Evolutionary conservation across 805 yeast genomes (phyloP), one percentile per base, ranked within the genome.

Genomic region (Metschnikowia baotianmanensis): DNA sequence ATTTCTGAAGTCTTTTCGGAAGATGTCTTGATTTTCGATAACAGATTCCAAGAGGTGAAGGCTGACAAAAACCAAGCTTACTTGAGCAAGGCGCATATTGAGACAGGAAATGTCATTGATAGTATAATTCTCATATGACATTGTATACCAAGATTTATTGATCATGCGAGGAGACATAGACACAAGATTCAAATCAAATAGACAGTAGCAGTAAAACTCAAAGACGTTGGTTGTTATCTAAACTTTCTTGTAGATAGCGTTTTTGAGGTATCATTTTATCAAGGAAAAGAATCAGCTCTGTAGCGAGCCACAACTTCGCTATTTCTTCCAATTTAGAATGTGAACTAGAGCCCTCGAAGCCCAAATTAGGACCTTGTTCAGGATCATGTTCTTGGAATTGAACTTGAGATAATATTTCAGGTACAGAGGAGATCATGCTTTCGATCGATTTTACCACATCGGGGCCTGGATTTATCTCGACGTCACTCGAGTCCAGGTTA

Each of bases 261-360:
- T 59, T 62, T 26, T 53, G 56, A n/a, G 52, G 46, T 16, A 51
- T 58, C 16, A 61, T 43, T 35, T 58, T 58, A 47, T 22, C 52
- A 44, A 31, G 15, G 5, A 40, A 20, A 78, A 55, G 54, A 74
- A 40, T 62, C 51, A 77, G 77, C 52, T 80, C 86, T 7, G 83
- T 77, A 68, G 85, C 78, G 3, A 74, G 69, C 84, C 85, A 82
- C 33, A 82, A 54, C 53, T 78, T 77, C 36, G 80, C 66, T 20
- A 82, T 62, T 40, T 76, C 72, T 47, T 79, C 78, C 42, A 83
- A 60, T 32, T 61, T 63, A 5, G 72, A 74, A 57, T 62, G 72
- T 16, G 60, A 46, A 11, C 51, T 53, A 20, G 52, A 55, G 24
- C 52, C 31, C 6, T 36, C 36, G 4, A 24, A 12, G 6, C 21